phyloP scores from a whole-genome alignment of 1,139 yeast species.

The Diutina pseudorugosa region DNA sequence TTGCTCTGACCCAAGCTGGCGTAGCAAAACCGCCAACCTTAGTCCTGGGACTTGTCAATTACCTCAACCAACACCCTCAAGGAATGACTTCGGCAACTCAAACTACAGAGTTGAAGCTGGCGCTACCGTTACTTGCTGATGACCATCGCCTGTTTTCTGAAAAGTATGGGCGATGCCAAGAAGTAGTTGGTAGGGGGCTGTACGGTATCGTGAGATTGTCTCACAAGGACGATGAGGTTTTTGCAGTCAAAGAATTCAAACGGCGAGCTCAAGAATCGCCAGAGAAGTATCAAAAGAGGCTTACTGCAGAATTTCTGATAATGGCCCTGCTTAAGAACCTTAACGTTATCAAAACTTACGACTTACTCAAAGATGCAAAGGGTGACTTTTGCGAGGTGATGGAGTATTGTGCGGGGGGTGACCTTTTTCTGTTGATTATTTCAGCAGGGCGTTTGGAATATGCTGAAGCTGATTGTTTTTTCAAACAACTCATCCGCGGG shows the following conservation, averaged over 20 bases:
- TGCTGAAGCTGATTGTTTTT: conserved; percentile 89
- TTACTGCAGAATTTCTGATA: conserved; percentile 36
- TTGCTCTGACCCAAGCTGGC: conserved; percentile 7
- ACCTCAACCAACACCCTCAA: not conserved
- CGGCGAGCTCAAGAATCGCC: conserved; percentile 30
- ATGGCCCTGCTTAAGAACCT: conserved; percentile 34
- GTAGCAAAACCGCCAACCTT: conserved; percentile 55
- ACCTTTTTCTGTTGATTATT: conserved; percentile 72
- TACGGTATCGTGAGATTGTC: conserved; percentile 37
- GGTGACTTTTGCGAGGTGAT: conserved; percentile 94
- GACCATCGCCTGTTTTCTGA: conserved; percentile 34
- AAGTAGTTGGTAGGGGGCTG: conserved; percentile 36
- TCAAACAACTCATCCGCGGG: conserved; percentile 83
- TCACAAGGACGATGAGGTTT: conserved; percentile 26
- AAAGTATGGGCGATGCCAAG: conserved; percentile 39
- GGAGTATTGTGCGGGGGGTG: conserved; percentile 97
- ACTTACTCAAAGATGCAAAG: conserved; percentile 76
- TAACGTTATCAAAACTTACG: conserved; percentile 72
- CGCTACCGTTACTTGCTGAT: conserved; percentile 4
- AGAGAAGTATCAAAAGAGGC: conserved; percentile 30
- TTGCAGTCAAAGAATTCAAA: conserved; percentile 38
- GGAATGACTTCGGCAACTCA: not conserved
- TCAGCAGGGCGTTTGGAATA: conserved; percentile 77
- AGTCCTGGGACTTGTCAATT: conserved; percentile 17
- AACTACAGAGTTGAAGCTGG: not conserved